These are phyloP conservation scores for Tripterygium wilfordii DNA, from an alignment of 177 flowering plant genomes.

Conservation along the genomic window DNA sequence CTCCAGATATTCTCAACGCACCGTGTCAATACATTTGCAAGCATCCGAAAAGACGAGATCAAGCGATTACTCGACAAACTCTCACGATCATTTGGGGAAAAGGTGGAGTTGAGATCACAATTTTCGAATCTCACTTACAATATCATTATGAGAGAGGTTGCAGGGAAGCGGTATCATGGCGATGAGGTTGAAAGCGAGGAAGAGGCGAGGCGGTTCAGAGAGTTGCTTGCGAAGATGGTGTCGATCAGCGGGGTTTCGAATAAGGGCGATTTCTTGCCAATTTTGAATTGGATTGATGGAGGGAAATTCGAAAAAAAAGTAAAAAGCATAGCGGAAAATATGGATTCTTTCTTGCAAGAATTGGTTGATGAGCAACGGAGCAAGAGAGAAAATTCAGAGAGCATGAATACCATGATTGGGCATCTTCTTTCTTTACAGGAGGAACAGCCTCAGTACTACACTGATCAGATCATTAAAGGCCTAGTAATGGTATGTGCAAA, in stretches of 20 bases:
- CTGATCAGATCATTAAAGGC: not conserved
- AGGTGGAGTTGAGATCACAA: not conserved
- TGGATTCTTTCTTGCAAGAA: constrained; percentile 5
- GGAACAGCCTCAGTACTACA: not conserved
- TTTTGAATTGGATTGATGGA: constrained; percentile 1
- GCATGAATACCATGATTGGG: not conserved
- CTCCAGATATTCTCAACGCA: not conserved
- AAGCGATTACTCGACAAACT: not conserved
- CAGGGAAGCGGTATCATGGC: constrained; percentile 10
- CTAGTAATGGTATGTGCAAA: not conserved
- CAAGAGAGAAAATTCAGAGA: not conserved
- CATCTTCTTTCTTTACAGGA: not conserved
- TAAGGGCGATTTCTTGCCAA: not conserved
- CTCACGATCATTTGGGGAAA: not conserved
- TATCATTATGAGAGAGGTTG: constrained; percentile 3
- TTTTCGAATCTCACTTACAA: not conserved
- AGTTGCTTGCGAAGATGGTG: not conserved
- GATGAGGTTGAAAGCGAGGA: constrained; percentile 2
- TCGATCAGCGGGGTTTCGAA: not conserved
- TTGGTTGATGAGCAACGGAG: constrained; percentile 7
- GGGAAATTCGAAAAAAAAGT: not conserved
- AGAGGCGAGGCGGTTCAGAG: not conserved
- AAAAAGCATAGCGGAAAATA: not conserved
- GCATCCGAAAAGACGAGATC: not conserved
- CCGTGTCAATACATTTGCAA: not conserved